Evolutionary conservation across 306 rosid genomes (phyloP), one percentile per base, ranked within the genome.

Genomic region (Malus fusca): DNA sequence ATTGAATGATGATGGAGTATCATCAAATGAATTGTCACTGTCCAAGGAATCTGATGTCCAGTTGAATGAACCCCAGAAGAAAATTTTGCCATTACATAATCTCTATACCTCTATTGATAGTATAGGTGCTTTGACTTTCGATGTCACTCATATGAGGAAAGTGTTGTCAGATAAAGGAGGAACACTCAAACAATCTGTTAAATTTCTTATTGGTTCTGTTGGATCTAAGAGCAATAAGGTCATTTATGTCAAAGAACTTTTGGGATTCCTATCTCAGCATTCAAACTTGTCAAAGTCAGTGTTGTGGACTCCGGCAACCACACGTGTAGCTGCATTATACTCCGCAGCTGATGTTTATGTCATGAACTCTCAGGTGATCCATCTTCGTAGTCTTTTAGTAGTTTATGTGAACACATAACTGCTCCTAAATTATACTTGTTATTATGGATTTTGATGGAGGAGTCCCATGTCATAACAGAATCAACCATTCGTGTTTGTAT

Each of bases 141-240:
- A 66, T 76, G 68, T 60, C 33, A 51, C 66, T 71, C 53, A 6
- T 79, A 80, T 78, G 83, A 87, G 86, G 77, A 87, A 80, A 69
- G 43, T 78, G 79, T 61, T 83, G 59, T 73, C 77, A 19, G 75
- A 78, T 60, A 82, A 35, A 35, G 76, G 67, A 51, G 91, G 52
- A 82, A 48, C 48, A 76, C 69, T 4, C 77, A 73, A 80, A 78
- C 80, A 67, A 58, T 70, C 87, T 65, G 83, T 90, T 71, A 91
- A 82, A 80, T 75, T 93, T 82, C 79, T 93, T 18, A 84, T 94
- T 48, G 97, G 98, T 68, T 94, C 98, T 55, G 94, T 94, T 69
- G 97, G 98, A 81, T 91, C 97, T 31, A 94, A 94, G 92, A 94
- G 97, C 84, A 94, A 90, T 77, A 91, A 94, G 87, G 94, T 88